Evolutionary conservation across 306 rosid genomes (phyloP), one percentile per base, ranked within the genome.

Genomic region (Echinosophora koreensis): DNA sequence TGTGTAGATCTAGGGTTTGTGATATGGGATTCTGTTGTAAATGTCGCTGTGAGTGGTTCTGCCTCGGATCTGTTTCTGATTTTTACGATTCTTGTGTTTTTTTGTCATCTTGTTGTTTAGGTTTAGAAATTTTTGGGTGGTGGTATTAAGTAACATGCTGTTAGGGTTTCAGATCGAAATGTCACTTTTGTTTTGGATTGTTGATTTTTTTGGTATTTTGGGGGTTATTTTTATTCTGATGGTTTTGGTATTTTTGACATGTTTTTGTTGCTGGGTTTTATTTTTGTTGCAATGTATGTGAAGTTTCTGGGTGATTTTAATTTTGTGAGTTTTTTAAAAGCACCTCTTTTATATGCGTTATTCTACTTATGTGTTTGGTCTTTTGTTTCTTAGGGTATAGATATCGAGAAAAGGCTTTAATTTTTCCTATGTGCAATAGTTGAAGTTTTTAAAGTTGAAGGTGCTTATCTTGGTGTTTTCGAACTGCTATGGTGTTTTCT

Each of bases 141-240:
- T 16, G 17, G 11, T 73, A 8, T 5, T 0, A 2, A 28, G 4
- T 35, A 46, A 9, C 17, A 8, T 7, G 65, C 4, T 14, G n/a
- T 46, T 54, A 17, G 37, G 3, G 74, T 55, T 51, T 54, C 51
- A 79, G 89, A 76, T 82, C 84, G 89, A 14, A 2, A 37, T 22
- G 27, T 68, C 10, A 47, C 35, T 60, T 38, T 66, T 8, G 3
- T 22, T 38, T 15, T 28, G 2, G 11, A 6, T 42, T 13, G 14
- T 34, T n/a, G 32, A 32, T 28, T 37, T 76, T 32, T 44, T 0
- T 1, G 22, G 32, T 50, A 22, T 10, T 62, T 35, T 14, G 17
- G 12, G 34, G 35, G 22, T 22, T 34, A 30, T 55, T 12, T 12
- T 12, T 6, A 22, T 17, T 76, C 1, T 8, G 54, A 30, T 16